These are phyloP conservation scores for Hemileccinum impolitum DNA, from an alignment of 768 basidiomycete species.

Conservation along the genomic window DNA sequence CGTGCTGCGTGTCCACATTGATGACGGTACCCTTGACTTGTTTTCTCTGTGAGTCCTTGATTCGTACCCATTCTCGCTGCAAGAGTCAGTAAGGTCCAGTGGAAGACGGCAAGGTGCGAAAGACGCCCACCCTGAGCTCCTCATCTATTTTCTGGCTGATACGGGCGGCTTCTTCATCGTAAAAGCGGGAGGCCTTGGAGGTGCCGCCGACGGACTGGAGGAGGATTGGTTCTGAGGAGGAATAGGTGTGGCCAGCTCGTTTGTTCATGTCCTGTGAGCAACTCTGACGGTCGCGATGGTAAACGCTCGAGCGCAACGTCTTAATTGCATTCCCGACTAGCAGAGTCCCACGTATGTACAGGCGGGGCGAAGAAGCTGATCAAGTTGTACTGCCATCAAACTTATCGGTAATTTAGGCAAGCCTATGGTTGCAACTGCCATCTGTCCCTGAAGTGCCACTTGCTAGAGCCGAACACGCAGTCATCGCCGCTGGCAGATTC, in stretches of 20 bases:
- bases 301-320: conserved; percentile 20
- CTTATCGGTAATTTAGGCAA: conserved; percentile 22
- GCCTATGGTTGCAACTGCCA: conserved; percentile 15
- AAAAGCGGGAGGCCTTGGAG: conserved; percentile 30
- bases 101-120: background rate
- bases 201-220: conserved; percentile 31
- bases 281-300: conserved; percentile 12
- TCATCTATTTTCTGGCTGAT: conserved; percentile 55
- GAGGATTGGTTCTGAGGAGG: conserved; percentile 29
- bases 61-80: conserved; percentile 48
- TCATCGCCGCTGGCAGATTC: conserved; percentile 1
- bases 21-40: conserved; percentile 50
- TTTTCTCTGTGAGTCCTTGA: conserved; percentile 42
- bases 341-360: conserved; percentile 37
- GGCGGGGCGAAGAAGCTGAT: conserved; percentile 35
- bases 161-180: conserved; percentile 44
- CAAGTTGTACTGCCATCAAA: conserved; percentile 29
- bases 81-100: conserved; percentile 6
- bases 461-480: conserved; percentile 1
- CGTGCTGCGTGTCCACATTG: background rate
- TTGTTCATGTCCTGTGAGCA: conserved; percentile 24
- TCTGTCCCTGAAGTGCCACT: conserved; percentile 13
- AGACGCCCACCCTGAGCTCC: conserved; percentile 45
- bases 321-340: conserved; percentile 29
- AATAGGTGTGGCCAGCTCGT: conserved; percentile 28